Evolutionary conservation across 257 asterid genomes (phyloP), one percentile per base, ranked within the genome.

Genomic region (Rehmannia glutinosa): DNA sequence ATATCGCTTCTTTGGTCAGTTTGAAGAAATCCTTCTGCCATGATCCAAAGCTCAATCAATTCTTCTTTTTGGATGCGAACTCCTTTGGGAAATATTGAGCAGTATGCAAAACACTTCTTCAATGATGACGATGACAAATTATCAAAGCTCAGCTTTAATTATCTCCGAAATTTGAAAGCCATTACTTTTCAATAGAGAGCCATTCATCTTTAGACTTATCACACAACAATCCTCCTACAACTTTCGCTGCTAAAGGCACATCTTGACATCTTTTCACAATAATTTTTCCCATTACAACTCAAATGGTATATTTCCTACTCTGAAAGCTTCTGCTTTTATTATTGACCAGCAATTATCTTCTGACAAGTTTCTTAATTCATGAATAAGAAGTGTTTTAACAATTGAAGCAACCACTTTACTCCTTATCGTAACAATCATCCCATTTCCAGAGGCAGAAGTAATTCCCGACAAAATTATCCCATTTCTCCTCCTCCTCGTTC

Each of bases 41-140:
- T n/a, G n/a, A n/a, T 46, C 24, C 45, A 39, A 39, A 39, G 45
- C 15, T 39, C 45, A 39, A 39, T 13, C n/a, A 39, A 1, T 11
- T 39, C 4, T 8, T 39, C n/a, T n/a, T n/a, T 39, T 10, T 39
- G 2, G 4, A 39, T 9, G 2, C 10, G 0, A 46, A 5, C 6
- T n/a, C 68, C 65, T 15, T 64, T 55, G 7, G 28, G n/a, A 4
- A 46, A 46, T n/a, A 46, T 57, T 0, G 72, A 75, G 20, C 75
- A 75, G 35, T 75, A 79, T 8, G 75, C 77, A 35, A 76, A 76
- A n/a, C n/a, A n/a, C n/a, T n/a, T n/a, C n/a, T 39, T 39, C 15
- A 39, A n/a, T 2, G 45, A 17, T 16, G 64, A 8, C 7, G 51
- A 56, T 53, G 76, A 68, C 43, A 78, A 62, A 51, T 46, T 30